Base-by-base conservation (phyloP, 1,284 basidiomycete species). In the Cerioporus squamosus region DNA sequence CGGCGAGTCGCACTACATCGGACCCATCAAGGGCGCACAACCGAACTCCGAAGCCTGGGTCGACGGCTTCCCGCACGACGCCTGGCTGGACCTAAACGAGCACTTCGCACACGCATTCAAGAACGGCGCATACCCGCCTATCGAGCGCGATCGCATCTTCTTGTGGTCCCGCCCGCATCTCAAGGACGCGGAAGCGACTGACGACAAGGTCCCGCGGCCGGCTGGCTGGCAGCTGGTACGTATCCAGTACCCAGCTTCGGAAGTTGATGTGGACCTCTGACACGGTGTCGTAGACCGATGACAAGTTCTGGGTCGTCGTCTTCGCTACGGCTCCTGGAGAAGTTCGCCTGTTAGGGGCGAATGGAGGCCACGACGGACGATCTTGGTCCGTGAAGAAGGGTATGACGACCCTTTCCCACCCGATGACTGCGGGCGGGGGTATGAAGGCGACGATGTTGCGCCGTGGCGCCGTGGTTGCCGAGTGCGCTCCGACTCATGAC, bases 21-120 rank as follows among this genome's bases (percentile, higher is more conserved):
- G 75, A n/a, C 74, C 77, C 12, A 70, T 77, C 51, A 73, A 70
- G 36, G 73, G 73, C 26, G 73, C 72, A 5, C 79, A 80, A 64
- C 79, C 79, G 14, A 75, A 77, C 48, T 79, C 78, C 5, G 72
- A 80, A 36, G 75, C 74, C 10, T 85, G 83, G 83, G 81, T 83
- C 51, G 72, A 83, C 64, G 81, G 82, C 8, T 83, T 77, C 68
- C 75, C 77, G 40, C 81, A 87, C 68, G 72, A 70, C 55, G 76
- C 77, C 2, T 87, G 86, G 82, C 74, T 86, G 26, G 69, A 74
- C 18, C 73, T 88, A 46, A 81, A 78, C 49, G 66, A 72, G 2
- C 86, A 86, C 72, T 90, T 84, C 68, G 74, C 80, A 9, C 75
- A 74, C 10, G 85, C 84, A 0, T 91, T 85, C 79, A 87, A 86